Evolutionary conservation across 495 filamentous ascomycete genomes (phyloP), one percentile per base, ranked within the genome.

Genomic region (Glonium stellatum): DNA sequence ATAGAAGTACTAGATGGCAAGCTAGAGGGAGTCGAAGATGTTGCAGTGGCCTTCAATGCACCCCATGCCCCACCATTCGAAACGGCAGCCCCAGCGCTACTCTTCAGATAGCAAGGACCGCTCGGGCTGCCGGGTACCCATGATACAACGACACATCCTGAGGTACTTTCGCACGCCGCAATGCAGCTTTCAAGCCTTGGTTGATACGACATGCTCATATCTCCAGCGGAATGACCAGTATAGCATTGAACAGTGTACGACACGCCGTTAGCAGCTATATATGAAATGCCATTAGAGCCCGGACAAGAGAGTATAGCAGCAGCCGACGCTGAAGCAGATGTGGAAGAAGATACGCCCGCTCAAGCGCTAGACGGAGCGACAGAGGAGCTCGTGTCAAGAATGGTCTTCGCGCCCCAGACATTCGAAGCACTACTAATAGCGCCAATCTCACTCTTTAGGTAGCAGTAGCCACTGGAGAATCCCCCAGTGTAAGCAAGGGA

Each of bases 181-280:
- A 50, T 50, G 21, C 47, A 50, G 18, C 11, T 11, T 11, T 50
- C 47, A 21, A 50, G 47, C 18, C n/a, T 50, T 18, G 18, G n/a
- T 50, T 50, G 47, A 23, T 50, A 50, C 18, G 47, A 50, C 47
- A 50, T 50, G n/a, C n/a, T 21, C 47, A 50, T 18, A 50, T 50
- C 22, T 50, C 47, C 47, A 21, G n/a, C 47, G 47, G 18, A 50
- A 21, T 50, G 47, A 22, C 23, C 47, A 3, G 47, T 50, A 11
- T 15, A 15, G 22, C 47, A 50, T 23, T 50, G n/a, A 11, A 50
- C 22, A 23, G 47, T 50, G 47, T 5, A 50, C 11, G 23, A 5
- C 11, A 21, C 47, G 21, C 47, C 21, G 23, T 50, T 21, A 12
- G 15, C 47, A 11, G 47, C 47, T 11, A 21, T 50, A 50, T 50